Conservation (phyloP, 192 early-diverging fungal genomes). For the Dissophora globulifera region DNA sequence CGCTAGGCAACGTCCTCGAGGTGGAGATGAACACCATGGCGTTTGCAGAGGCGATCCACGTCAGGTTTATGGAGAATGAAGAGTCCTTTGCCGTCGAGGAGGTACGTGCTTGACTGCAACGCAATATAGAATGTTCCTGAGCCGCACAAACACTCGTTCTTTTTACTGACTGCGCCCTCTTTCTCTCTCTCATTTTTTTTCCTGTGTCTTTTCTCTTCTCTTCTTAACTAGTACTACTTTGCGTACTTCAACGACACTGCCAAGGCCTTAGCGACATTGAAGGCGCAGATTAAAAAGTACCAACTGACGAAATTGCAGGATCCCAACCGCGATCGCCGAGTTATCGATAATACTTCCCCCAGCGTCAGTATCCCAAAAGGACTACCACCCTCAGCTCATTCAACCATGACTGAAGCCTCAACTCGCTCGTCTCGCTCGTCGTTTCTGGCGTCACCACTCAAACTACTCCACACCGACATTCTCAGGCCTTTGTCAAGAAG, state of each 20-base stretch:
- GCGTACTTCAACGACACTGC: conserved; percentile 69
- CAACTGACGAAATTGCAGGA: conserved; percentile 1
- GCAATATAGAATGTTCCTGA: too few species aligned
- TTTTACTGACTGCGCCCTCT: too few species aligned
- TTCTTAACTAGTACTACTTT: conserved; percentile 65
- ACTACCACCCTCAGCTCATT: background rate
- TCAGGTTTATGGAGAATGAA: conserved; percentile 62
- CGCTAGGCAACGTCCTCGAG: conserved; percentile 63
- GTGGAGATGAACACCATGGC: conserved; percentile 62
- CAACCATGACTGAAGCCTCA: background rate
- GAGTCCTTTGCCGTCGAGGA: conserved; percentile 67
- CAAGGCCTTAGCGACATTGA: conserved; percentile 41
- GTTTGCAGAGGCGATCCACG: conserved; percentile 62
- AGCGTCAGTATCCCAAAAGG: conserved; percentile 17
- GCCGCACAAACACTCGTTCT: background rate
- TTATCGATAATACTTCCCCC: conserved; percentile 31
- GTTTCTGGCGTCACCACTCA: conserved; percentile 16
- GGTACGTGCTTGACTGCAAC: too few species aligned
- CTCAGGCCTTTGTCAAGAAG: conserved; percentile 18
- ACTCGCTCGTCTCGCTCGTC: conserved; percentile 18
- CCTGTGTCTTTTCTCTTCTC: background rate
- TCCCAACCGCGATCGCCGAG: background rate
- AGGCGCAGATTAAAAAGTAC: conserved; percentile 31
- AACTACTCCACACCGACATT: background rate
- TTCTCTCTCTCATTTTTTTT: background rate